phyloP scores from a whole-genome alignment of 768 basidiomycete genomes.

The Podaxis sp. region DNA sequence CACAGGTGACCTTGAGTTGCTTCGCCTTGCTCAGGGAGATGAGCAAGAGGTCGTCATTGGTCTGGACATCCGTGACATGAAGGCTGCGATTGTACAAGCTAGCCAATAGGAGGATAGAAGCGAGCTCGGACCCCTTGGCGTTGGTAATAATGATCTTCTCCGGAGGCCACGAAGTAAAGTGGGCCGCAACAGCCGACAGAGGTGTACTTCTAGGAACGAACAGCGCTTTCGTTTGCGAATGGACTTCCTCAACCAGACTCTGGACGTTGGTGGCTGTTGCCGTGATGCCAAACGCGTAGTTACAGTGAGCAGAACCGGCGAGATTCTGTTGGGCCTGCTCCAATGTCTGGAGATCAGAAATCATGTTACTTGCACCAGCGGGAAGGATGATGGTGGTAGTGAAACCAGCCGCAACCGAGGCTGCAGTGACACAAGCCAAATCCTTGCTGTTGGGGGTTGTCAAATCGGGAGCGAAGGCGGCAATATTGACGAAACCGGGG shows the following conservation, averaged over 20 bases:
- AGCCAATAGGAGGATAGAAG: constrained; percentile 91
- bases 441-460: constrained; percentile 53
- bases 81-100: constrained; percentile 86
- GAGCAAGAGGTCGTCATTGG: constrained; percentile 80
- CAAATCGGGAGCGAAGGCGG: constrained; percentile 80
- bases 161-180: constrained; percentile 86
- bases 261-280: constrained; percentile 69
- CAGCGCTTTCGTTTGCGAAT: constrained; percentile 78
- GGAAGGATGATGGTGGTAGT: constrained; percentile 82
- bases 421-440: constrained; percentile 67
- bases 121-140: constrained; percentile 88
- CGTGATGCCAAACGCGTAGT: constrained; percentile 81
- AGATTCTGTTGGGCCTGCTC: constrained; percentile 68
- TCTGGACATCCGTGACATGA: constrained; percentile 89
- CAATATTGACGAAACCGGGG: constrained; percentile 89
- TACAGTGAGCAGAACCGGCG: constrained; percentile 70
- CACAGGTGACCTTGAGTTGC: constrained; percentile 92
- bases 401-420: constrained; percentile 87
- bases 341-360: constrained; percentile 67
- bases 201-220: constrained; percentile 75
- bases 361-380: constrained; percentile 54
- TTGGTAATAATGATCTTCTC: constrained; percentile 96
- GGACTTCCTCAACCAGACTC: constrained; percentile 67
- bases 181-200: constrained; percentile 75
- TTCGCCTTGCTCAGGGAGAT: constrained; percentile 95